Base-by-base conservation (phyloP, 176 grass and related monocot species). In the Ampelocalamus luodianensis region DNA sequence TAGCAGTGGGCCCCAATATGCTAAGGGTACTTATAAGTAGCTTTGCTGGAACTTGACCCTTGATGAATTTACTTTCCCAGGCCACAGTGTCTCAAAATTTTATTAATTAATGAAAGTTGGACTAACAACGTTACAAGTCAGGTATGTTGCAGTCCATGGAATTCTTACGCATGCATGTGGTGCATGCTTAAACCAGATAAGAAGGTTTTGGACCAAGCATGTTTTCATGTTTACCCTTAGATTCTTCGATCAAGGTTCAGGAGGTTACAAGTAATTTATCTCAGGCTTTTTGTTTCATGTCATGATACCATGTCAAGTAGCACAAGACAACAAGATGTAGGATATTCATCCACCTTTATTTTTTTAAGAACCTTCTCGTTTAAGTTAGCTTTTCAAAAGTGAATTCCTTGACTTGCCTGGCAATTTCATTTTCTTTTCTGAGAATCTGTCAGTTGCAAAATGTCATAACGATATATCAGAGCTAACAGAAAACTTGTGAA, bases 11-110 rank as follows among this genome's bases (percentile, higher is more conserved):
- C 22, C 50, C 27, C 4, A 27, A 42, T 81, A 76, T 89, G 62
- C 13, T 48, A 73, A 17, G n/a, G n/a, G 7, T 58, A 60, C 10
- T 71, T 67, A 51, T 5, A 26, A 86, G 53, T 65, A 32, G 1
- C 77, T 90, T 82, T 64, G 2, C 55, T 76, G 34, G 18, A 65
- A 82, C 65, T 65, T 84, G 56, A 58, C 10, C 39, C 54, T 46
- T 46, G 55, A 15, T 69, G 71, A 62, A 85, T 58, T 79, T 65
- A 15, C 14, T 59, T 67, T 54, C 23, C 9, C 34, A 71, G 55
- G 83, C 44, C 34, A 80, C 34, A 83, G 29, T 29, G 29, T 34
- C 15, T 45, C 44, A 12, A 58, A 4, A 22, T 65, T 74, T 48
- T 54, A 5, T 72, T 78, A 78, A 62, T 43, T n/a, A 72, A 72